Evolutionary conservation across 495 filamentous ascomycete genomes (phyloP), one percentile per base, ranked within the genome.

Genomic region (Amphirosellinia nigrospora): DNA sequence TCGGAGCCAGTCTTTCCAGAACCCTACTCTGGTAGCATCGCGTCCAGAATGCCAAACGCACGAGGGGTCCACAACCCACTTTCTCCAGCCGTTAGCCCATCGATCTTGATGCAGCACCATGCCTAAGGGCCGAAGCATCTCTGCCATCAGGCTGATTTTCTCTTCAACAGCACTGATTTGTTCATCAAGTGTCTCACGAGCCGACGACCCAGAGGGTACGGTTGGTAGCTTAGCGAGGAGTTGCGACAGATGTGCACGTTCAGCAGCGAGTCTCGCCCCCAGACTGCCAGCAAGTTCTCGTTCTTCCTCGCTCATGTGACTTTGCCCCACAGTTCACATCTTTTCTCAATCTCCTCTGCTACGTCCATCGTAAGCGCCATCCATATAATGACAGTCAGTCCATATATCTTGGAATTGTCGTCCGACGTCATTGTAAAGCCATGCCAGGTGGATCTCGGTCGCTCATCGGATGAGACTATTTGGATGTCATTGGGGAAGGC

Each of bases 1-100:
- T 79, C 92, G 89, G 48, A 99, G 85, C 96, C 96, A 99, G 77
- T 99, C 96, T 79, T 99, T 99, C 96, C 96, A 98, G 82, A 99
- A 99, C 64, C 88, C 90, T 59, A 94, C 93, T 84, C 96, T 86
- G 64, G 87, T 91, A 34, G 84, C 84, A 77, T 99, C 95, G 65
- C 94, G 88, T 41, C 96, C 96, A 68, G 86, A 65, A 99, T 91
- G 62, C 96, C 96, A 77, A 95, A 99, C 7, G 95, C 93, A 68
- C 96, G 88, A 65, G 96, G 96, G 55, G 94, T 94, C 96, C 96
- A 99, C 66, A 99, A 90, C 7, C 96, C 96, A 46, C 94, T 98
- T 74, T 98, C 96, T 21, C 95, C 94, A 75, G 97, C 92, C 0
- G 96, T 99, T 66, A 99, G 82, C 62, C 96, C 96, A 79, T 99